Evolutionary conservation across 1,284 basidiomycete species (phyloP), one percentile per base, ranked within the genome.

Genomic region (Ustilago sp.): DNA sequence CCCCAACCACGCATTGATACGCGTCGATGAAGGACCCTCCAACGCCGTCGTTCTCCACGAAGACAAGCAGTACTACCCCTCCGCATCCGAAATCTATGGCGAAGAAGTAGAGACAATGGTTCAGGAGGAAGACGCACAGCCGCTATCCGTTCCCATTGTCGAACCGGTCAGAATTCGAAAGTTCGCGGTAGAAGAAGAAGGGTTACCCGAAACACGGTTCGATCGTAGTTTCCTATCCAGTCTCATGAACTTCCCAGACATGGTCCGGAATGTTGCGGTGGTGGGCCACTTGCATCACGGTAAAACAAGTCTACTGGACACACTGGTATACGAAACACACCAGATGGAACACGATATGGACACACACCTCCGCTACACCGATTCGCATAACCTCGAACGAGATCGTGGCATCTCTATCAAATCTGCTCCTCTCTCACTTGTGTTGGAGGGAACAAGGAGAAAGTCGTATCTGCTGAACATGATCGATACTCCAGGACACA

Each of bases 41-140:
- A 94, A 93, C 79, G 94, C 95, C 57, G 93, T 98, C 35, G 87
- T 98, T 53, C 88, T 98, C 63, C 96, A 99, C 83, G 97, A 99
- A 86, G 93, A 99, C 88, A 99, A 99, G 87, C 93, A 95, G 87
- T 99, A 99, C 88, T 99, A 99, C 85, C 94, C 94, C 8, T 92
- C 92, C 12, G 97, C 97, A 0, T 89, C 89, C 62, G 94, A 98
- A 56, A 91, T 96, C 1, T 99, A 99, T 86, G 97, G 96, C 8
- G 89, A 91, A 52, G 96, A 92, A 67, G 96, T 99, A 28, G 96
- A 99, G 88, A 93, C 96, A 1, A 88, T 99, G 82, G 97, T 99
- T 1, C 95, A 99, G 86, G 97, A 99, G 87, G 97, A 99, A 88
- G 97, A 99, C 84, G 91, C 93, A 4, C 97, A 99, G 86, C 94